Evolutionary conservation across 1,139 yeast species (phyloP).

Genomic region (Candida sp.): DNA sequence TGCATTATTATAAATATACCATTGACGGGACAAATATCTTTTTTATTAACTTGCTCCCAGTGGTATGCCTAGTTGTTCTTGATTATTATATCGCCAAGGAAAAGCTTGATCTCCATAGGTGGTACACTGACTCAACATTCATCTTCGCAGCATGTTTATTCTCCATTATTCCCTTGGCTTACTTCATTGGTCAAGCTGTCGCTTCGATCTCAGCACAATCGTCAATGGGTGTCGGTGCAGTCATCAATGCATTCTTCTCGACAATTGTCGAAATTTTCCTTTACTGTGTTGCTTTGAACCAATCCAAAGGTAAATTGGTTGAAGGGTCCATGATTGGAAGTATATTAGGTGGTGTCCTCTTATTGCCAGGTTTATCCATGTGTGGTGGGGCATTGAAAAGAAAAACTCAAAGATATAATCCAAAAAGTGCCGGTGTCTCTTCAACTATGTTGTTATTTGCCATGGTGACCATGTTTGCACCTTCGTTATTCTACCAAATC

Average conservation of each 20-base stretch:
- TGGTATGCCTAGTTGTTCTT: constrained; percentile 79
- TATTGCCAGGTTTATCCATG: constrained; percentile 94
- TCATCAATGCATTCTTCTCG: constrained; percentile 95
- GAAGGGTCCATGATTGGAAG: constrained; percentile 99
- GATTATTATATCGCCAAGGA: constrained; percentile 70
- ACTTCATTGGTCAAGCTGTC: constrained; percentile 97
- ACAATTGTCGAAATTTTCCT: constrained; percentile 91
- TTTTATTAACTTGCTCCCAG: constrained; percentile 75
- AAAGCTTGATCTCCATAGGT: constrained; percentile 39
- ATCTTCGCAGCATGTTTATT: constrained; percentile 75
- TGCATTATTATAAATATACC: constrained; percentile 92
- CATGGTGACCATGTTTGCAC: constrained; percentile 88
- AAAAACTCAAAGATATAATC: constrained; percentile 93
- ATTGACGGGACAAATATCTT: constrained; percentile 95
- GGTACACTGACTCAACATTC: constrained; percentile 59
- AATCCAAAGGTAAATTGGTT: constrained; percentile 82
- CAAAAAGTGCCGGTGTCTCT: constrained; percentile 95
- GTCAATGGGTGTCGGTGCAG: constrained; percentile 99
- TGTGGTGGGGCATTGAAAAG: constrained; percentile 92
- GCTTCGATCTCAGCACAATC: constrained; percentile 98
- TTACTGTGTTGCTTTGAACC: constrained; percentile 87
- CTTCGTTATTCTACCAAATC: constrained; percentile 85
- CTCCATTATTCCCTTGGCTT: constrained; percentile 91
- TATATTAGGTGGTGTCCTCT: constrained; percentile 84
- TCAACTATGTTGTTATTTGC: constrained; percentile 95